Evolutionary conservation across 768 basidiomycete species (phyloP), one percentile per base, ranked within the genome.

Genomic region (Boletus vinaceobasis): DNA sequence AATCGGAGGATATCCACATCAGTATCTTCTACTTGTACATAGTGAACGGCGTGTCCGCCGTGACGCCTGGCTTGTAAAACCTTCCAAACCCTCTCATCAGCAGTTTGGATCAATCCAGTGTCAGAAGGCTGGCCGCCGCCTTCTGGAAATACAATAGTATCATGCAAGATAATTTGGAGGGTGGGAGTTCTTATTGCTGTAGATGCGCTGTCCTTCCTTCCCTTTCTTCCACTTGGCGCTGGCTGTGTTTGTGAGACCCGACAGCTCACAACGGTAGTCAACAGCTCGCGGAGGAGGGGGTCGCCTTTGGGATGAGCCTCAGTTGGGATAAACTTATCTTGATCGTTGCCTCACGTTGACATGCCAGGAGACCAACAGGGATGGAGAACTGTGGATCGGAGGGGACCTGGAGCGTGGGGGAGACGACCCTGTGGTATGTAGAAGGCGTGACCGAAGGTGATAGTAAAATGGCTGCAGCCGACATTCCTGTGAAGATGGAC

Each of bases 111-210:
- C 31, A 90, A 72, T 2, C 90, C 90, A 26, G 82, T 82, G 63
- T 93, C 91, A 0, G 84, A 84, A 1, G 88, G 87, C 59, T 93
- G 90, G 0, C 91, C 91, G 11, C 90, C 84, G 9, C 88, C 90
- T 70, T 91, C 89, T 0, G 90, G 90, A 66, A 91, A 92, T 44
- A 90, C 79, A 13, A 88, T 78, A 0, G 88, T 90, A 65, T 92
- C 90, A 48, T 87, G 84, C 43, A 90, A 72, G 48, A 85, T 75
- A 8, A 92, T 73, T 61, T 89, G 85, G 44, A 88, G 77, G 17
- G 85, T 69, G 3, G 83, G 77, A 35, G 66, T 74, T 23, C 70
- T 71, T 1, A 73, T 71, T 43, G 78, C 63, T n/a, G 71, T 65
- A 15, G 81, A 77, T 26, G 79, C 65, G 15, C 77, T 65, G 13